A percentile compares a stretch with the other conserved stretches of the same genome.
Evolutionary conservation across 164 flowering plant species (phyloP).

Genomic region (Umbilicus rupestris): DNA sequence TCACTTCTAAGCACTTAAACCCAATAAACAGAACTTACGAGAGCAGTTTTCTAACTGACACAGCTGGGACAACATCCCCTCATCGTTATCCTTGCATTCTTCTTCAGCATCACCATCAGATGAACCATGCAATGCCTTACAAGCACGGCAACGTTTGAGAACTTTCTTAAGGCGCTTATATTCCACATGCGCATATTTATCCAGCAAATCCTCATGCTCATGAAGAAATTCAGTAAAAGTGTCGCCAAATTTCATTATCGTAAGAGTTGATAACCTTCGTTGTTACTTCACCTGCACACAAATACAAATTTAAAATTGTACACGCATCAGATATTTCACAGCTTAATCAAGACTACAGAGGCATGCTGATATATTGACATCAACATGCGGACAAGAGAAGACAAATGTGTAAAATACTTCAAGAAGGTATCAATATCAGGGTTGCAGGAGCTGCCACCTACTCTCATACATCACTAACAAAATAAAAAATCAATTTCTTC

Average conservation of each 20-base stretch:
- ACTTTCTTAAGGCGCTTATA: slow-evolving; percentile 76
- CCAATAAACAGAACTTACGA: slow-evolving; percentile 27
- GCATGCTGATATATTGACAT: no score
- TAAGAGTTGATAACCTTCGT: not conserved
- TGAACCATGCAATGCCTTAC: slow-evolving; percentile 22
- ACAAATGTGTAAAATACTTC: no score
- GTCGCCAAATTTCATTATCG: slow-evolving; percentile 71
- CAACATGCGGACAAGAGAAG: no score
- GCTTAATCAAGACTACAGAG: no score
- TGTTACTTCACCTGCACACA: not conserved
- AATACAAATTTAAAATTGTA: not conserved
- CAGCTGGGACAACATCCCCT: slow-evolving; percentile 9
- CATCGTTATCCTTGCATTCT: slow-evolving; percentile 14
- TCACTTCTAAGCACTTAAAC: no score
- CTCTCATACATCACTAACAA: no score
- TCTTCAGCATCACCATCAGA: not conserved
- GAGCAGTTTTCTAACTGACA: slow-evolving; percentile 46
- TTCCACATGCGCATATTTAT: slow-evolving; percentile 53
- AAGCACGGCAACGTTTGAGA: slow-evolving; percentile 50
- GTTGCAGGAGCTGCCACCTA: no score
- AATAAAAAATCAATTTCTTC: no score
- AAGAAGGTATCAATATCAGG: no score
- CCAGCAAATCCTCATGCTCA: slow-evolving; percentile 44
- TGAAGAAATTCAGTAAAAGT: slow-evolving; percentile 53
- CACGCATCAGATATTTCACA: not conserved